These are phyloP conservation scores for Monascus purpureus DNA, from an alignment of 495 filamentous ascomycete species.

Conservation along the genomic window DNA sequence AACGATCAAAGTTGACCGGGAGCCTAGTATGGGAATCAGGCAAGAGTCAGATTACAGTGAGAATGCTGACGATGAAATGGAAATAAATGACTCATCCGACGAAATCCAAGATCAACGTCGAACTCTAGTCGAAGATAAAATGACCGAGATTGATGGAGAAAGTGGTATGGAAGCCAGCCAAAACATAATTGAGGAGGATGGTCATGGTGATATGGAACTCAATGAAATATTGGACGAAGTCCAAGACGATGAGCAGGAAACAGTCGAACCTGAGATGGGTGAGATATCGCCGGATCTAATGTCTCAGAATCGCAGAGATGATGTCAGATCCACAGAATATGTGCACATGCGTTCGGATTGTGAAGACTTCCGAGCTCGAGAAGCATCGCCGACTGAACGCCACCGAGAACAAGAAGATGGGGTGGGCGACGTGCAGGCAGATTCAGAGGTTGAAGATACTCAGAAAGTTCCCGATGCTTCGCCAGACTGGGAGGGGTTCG, in stretches of 20 bases:
- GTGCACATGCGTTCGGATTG: slow-evolving; percentile 1
- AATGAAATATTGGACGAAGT: slow-evolving; percentile 1
- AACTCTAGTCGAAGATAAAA: neutral
- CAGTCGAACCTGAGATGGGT: neutral
- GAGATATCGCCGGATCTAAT: slow-evolving; percentile 2
- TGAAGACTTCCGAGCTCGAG: neutral
- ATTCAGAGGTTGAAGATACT: neutral
- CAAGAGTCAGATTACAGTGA: too few relatives aligned
- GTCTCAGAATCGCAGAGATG: slow-evolving; percentile 2
- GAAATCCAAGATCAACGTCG: too few relatives aligned
- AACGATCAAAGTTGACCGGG: neutral
- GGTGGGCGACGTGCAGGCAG: neutral
- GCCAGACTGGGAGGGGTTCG: too few relatives aligned
- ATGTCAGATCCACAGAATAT: neutral
- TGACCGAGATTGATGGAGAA: neutral
- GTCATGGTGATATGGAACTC: slow-evolving; percentile 3
- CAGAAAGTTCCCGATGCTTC: too few relatives aligned
- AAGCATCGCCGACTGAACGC: neutral
- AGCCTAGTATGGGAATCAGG: neutral
- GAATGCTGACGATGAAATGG: too few relatives aligned
- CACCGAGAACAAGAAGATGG: neutral
- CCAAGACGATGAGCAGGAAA: neutral
- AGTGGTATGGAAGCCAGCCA: neutral
- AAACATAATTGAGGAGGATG: neutral
- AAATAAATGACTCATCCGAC: neutral